Evolutionary conservation across 495 filamentous ascomycete species (phyloP).

Genomic region (Trichodelitschia bisporula): DNA sequence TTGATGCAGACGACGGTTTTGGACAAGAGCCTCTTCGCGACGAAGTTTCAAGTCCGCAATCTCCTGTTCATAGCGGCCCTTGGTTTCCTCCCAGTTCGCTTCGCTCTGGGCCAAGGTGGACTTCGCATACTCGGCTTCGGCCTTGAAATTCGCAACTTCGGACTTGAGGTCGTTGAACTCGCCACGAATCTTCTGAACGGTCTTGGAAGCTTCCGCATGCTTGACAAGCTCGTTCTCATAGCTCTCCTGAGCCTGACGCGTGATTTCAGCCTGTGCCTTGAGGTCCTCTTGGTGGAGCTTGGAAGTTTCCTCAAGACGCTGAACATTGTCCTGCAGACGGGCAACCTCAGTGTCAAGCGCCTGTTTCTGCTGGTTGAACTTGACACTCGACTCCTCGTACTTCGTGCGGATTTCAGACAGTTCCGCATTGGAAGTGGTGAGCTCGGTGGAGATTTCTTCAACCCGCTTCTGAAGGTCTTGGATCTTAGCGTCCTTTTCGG

Average conservation of each 20-base stretch:
- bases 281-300: conserved; percentile 71
- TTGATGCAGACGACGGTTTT: conserved; percentile 70
- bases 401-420: conserved; percentile 52
- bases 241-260: conserved; percentile 74
- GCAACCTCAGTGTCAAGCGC: conserved; percentile 47
- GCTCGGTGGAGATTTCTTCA: conserved; percentile 58
- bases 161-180: conserved; percentile 66
- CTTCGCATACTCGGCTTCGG: conserved; percentile 60
- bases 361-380: conserved; percentile 55
- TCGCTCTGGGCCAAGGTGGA: conserved; percentile 56
- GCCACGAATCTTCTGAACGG: conserved; percentile 46
- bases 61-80: conserved; percentile 60
- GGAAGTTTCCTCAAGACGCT: conserved; percentile 50
- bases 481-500: conserved; percentile 51
- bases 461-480: conserved; percentile 56
- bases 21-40: conserved; percentile 54
- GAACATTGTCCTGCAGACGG: conserved; percentile 67
- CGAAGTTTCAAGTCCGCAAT: conserved; percentile 50
- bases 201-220: conserved; percentile 77
- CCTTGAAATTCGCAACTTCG: conserved; percentile 39
- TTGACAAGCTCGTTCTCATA: conserved; percentile 87
- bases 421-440: conserved; percentile 54
- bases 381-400: conserved; percentile 45
- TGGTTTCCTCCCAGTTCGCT: conserved; percentile 64
- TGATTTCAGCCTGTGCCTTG: conserved; percentile 79